Percentiles rank a stretch among this genome's conserved stretches.
Conservation (phyloP, 2,329 filamentous ascomycete genomes). For the Verticillium alfalfae region DNA sequence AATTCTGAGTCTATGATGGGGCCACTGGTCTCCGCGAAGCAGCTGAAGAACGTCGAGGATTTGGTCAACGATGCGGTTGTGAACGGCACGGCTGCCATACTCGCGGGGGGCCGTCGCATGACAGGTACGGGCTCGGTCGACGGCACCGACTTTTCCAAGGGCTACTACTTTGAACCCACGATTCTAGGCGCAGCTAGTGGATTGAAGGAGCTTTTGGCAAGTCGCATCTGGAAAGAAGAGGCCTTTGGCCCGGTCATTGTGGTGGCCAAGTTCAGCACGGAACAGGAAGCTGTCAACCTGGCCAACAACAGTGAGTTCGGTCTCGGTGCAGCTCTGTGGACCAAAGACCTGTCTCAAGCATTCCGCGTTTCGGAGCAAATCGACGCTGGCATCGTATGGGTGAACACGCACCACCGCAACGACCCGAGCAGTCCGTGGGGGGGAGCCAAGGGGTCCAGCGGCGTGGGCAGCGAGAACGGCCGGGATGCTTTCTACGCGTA, state of each 20-base stretch:
- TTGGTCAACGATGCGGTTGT: slow-evolving; percentile 61
- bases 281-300: slow-evolving; percentile 63
- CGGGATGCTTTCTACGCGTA: slow-evolving; percentile 57
- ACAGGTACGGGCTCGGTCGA: slow-evolving; percentile 41
- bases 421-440: slow-evolving; percentile 70
- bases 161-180: slow-evolving; percentile 78
- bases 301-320: slow-evolving; percentile 74
- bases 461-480: slow-evolving; percentile 69
- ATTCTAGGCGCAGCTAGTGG: slow-evolving; percentile 50
- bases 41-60: slow-evolving; percentile 62
- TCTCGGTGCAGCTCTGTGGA: slow-evolving; percentile 74
- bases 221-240: slow-evolving; percentile 73
- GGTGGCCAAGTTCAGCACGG: slow-evolving; percentile 68
- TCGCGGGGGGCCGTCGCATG: slow-evolving; percentile 43
- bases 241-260: slow-evolving; percentile 79
- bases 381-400: slow-evolving; percentile 57
- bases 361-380: slow-evolving; percentile 67
- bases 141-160: slow-evolving; percentile 43
- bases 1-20: slow-evolving; percentile 59
- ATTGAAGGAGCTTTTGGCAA: slow-evolving; percentile 57
- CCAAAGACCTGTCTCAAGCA: slow-evolving; percentile 65
- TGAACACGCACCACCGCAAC: slow-evolving; percentile 63
- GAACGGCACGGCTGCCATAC: slow-evolving; percentile 27
- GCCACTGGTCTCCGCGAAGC: slow-evolving; percentile 53
- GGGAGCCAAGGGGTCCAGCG: slow-evolving; percentile 54